phyloP scores from a whole-genome alignment of 345 rosid genomes.

The Pistacia atlantica region DNA sequence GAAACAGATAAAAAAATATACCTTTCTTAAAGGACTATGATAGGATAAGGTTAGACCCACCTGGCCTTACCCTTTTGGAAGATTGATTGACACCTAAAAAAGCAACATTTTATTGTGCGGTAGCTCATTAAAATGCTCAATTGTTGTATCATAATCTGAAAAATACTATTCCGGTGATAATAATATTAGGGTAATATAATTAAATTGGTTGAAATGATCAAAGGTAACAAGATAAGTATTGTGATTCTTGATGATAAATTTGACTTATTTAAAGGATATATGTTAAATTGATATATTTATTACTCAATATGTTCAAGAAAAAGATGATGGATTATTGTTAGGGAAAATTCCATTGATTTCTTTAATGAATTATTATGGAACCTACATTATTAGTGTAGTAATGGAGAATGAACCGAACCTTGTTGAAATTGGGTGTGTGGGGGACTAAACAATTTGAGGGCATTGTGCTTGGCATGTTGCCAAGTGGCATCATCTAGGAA shows the following conservation, averaged over 20 bases:
- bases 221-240: no score
- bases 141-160: neutral
- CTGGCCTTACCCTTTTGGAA: neutral
- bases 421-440: neutral
- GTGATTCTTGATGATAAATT: no score
- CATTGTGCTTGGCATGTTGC: neutral
- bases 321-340: neutral
- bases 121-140: neutral
- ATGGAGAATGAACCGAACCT: neutral
- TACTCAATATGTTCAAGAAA: no score
- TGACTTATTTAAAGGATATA: no score
- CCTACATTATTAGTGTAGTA: no score
- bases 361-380: no score
- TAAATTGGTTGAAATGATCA: no score
- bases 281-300: no score
- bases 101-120: slow-evolving; percentile 11
- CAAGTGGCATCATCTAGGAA: slow-evolving; percentile 8
- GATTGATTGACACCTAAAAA: slow-evolving; percentile 13
- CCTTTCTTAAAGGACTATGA: neutral
- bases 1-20: neutral
- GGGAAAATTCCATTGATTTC: neutral
- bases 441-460: neutral
- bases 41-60: slow-evolving; percentile 12
- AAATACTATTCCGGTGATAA: no score
- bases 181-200: no score